Evolutionary conservation across 176 grass and related monocot genomes (phyloP), one percentile per base, ranked within the genome.

Genomic region (Paspalum vaginatum): DNA sequence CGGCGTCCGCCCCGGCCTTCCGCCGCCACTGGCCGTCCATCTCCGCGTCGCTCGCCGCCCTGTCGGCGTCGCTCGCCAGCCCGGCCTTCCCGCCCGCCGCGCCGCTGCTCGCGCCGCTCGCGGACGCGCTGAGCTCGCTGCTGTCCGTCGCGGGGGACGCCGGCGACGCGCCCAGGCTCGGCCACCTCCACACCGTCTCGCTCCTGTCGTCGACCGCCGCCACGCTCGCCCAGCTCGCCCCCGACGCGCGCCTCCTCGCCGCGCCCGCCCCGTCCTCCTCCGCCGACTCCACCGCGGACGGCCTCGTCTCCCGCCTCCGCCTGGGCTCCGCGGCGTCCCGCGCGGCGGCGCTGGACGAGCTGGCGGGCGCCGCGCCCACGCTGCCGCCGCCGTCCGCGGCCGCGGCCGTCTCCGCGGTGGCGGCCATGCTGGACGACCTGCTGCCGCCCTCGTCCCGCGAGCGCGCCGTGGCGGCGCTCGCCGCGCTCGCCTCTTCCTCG

Each of bases 101-200:
- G 18, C 77, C 61, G 13, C 76, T 92, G 16, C 87, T 93, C 20
- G 8, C 17, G 2, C 88, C 86, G 13, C 91, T 97, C 25, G 88
- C 79, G 6, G 17, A 70, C 61, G 59, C 89, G 8, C 85, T 97
- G 56, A n/a, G 61, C 3, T 68, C 85, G 44, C 85, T 91, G 18
- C 47, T 89, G 2, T 76, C 79, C 7, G 80, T 88, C n/a, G 68
- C 79, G n/a, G 12, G 1, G 0, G 75, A 84, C 25, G 68, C 79
- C n/a, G 12, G 4, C 0, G 77, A 56, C 14, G 60, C 73, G 10
- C 87, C 79, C 0, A 85, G 82, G 2, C 60, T 91, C 6, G 91
- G 87, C 4, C 89, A 92, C 73, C 91, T 94, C 37, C 87, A 85
- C 41, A 88, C 88, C 38, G 85, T 92, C 22, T 94, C 89, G 44